Base-by-base conservation (phyloP, 495 filamentous ascomycete species). In the Neurospora sp. region DNA sequence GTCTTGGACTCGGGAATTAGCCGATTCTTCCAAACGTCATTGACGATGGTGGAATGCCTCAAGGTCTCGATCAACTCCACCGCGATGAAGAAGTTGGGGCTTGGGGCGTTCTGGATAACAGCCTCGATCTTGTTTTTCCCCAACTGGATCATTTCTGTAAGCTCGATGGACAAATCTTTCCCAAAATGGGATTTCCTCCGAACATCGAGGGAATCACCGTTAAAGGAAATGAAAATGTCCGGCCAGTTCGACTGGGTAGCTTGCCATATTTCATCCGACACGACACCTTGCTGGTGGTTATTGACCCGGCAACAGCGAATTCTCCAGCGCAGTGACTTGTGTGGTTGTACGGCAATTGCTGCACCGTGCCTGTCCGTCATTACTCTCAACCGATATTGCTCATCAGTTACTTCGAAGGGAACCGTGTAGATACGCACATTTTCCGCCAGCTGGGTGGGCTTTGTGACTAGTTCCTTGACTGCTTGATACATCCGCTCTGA, bases 141-240 rank as follows among this genome's bases (percentile, higher is more conserved):
- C 39, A 78, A 69, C 3, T 74, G 78, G 22, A 85, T 68, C 6
- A 91, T 78, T 37, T 82, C 78, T 11, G 93, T 93, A 37, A 96
- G 84, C 73, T 96, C 93, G 38, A 91, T 80, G 0, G 95, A 88
- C 4, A 93, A 76, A 73, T 96, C 92, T 77, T 92, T 94, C 0
- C 89, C 88, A 77, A 92, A 88, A 59, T 93, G 89, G 1, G 84
- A 73, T 73, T 91, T 91, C 27, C 90, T 85, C 53, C 90, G 87
- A 11, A 89, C 75, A 27, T 88, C 85, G 5, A 94, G 73, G n/a
- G 84, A 77, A 2, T 76, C 75, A 0, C 78, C 80, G 78, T 97
- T 97, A 69, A 96, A 78, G n/a, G 85, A 82, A 46, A 96, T 80
- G 74, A 90, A 93, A 7, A 93, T 84, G 69, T 86, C 83, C 14